These are phyloP conservation scores for Penicillium paradoxum DNA, from an alignment of 495 filamentous ascomycete species.

Conservation along the genomic window DNA sequence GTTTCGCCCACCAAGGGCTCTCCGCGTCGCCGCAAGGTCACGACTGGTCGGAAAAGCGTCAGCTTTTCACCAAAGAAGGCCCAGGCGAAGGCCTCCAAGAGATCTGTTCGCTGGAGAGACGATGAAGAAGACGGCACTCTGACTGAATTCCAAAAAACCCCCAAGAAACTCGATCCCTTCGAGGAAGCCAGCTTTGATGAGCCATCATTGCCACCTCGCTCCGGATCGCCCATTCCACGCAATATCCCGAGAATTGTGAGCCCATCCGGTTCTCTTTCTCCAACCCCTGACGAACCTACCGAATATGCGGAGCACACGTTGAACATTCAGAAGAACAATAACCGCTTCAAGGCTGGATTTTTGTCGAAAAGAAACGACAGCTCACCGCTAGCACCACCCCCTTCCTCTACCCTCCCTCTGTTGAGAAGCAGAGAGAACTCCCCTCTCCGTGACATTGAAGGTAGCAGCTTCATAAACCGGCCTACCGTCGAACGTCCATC, in stretches of 20 bases:
- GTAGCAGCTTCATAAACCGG: slow-evolving; percentile 54
- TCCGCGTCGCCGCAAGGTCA: slow-evolving; percentile 72
- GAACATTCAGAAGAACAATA: slow-evolving; percentile 53
- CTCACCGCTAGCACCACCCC: slow-evolving; percentile 59
- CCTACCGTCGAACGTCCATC: slow-evolving; percentile 47
- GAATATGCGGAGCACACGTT: slow-evolving; percentile 30
- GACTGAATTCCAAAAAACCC: slow-evolving; percentile 86
- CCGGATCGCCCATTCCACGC: slow-evolving; percentile 44
- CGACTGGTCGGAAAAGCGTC: slow-evolving; percentile 66
- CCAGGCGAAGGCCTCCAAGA: slow-evolving; percentile 57
- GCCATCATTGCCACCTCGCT: slow-evolving; percentile 27
- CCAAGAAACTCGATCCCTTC: slow-evolving; percentile 49
- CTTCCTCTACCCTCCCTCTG: slow-evolving; percentile 53
- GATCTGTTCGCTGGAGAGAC: slow-evolving; percentile 87
- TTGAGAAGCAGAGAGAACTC: slow-evolving; percentile 59
- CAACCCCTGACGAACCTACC: slow-evolving; percentile 16
- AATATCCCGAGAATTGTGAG: slow-evolving; percentile 37
- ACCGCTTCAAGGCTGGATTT: slow-evolving; percentile 87
- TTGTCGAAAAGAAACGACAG: slow-evolving; percentile 67
- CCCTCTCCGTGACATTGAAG: slow-evolving; percentile 62
- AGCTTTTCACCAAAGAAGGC: slow-evolving; percentile 80
- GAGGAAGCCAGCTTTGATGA: slow-evolving; percentile 52
- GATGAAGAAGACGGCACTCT: slow-evolving; percentile 79
- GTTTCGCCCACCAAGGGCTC: slow-evolving; percentile 63
- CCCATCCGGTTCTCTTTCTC: slow-evolving; percentile 27